Conservation (phyloP, 768 basidiomycete genomes). For the Podaxis rugospora region DNA sequence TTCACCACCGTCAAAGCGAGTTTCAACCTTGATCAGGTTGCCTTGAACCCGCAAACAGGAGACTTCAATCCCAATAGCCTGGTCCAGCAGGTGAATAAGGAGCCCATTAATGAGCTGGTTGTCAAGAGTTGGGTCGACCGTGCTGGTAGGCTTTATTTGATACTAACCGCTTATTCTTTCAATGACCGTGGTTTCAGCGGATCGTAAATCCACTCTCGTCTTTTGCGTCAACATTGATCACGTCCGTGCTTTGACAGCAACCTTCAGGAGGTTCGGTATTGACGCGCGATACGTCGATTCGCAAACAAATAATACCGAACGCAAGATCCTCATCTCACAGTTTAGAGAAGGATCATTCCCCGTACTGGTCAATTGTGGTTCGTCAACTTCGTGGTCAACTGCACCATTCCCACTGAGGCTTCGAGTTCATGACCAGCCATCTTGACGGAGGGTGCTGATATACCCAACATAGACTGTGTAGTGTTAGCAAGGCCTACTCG, state of each 20-base stretch:
- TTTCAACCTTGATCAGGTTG: constrained; percentile 65
- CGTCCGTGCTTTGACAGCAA: constrained; percentile 65
- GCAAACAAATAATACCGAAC: constrained; percentile 57
- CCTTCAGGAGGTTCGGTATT: constrained; percentile 70
- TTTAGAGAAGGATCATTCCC: constrained; percentile 78
- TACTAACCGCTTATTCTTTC: background rate
- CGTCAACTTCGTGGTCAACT: constrained; percentile 12
- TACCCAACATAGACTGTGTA: constrained; percentile 92
- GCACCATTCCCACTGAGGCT: background rate
- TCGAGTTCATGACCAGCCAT: constrained; percentile 47
- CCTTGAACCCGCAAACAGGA: constrained; percentile 60
- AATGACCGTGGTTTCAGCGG: constrained; percentile 26
- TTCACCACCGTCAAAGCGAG: constrained; percentile 80
- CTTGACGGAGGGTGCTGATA: constrained; percentile 91
- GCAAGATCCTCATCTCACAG: constrained; percentile 55
- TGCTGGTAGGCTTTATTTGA: constrained; percentile 48
- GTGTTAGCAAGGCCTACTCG: constrained; percentile 85
- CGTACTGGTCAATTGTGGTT: constrained; percentile 88
- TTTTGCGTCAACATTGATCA: constrained; percentile 88
- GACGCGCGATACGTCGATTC: constrained; percentile 83
- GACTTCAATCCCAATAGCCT: constrained; percentile 82
- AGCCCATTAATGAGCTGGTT: constrained; percentile 70
- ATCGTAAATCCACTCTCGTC: constrained; percentile 83
- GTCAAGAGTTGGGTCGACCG: constrained; percentile 84
- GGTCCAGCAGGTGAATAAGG: constrained; percentile 78